A percentile compares a stretch with the other conserved stretches of the same genome.
Conservation (phyloP, 352 stramenopile genomes). For the Phytophthora melonis region DNA sequence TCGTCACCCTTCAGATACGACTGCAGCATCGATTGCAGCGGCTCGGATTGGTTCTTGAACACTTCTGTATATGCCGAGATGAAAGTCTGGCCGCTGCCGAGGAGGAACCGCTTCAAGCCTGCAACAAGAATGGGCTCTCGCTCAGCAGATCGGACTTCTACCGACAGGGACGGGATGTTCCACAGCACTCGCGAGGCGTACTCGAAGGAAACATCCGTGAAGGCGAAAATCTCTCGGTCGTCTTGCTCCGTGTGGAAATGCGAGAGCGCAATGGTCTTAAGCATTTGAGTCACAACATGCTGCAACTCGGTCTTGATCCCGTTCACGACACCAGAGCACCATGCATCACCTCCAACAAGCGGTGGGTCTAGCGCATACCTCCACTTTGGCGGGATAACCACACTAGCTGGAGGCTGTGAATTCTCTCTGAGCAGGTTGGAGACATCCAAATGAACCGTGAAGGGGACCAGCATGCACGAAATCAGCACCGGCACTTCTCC, state of each 20-base stretch:
- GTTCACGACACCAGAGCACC: conserved; percentile 40
- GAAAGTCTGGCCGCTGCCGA: conserved; percentile 77
- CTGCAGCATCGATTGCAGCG: conserved; percentile 73
- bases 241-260: conserved; percentile 75
- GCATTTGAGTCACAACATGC: conserved; percentile 62
- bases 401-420: background rate
- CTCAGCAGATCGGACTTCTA: conserved; percentile 54
- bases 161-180: conserved; percentile 78
- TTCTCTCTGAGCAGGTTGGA: conserved; percentile 48
- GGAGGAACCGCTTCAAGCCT: conserved; percentile 75
- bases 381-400: conserved; percentile 18
- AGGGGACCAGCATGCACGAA: conserved; percentile 75
- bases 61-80: conserved; percentile 83
- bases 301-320: conserved; percentile 61
- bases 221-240: conserved; percentile 73
- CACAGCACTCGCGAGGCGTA: conserved; percentile 71
- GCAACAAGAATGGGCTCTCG: conserved; percentile 64
- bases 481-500: conserved; percentile 66
- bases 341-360: conserved; percentile 14
- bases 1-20: conserved; percentile 77
- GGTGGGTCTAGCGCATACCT: conserved; percentile 33
- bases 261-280: conserved; percentile 81
- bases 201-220: conserved; percentile 81
- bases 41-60: conserved; percentile 66
- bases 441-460: conserved; percentile 74